phyloP scores from a whole-genome alignment of 495 filamentous ascomycete genomes.

The Penicillium angulare region DNA sequence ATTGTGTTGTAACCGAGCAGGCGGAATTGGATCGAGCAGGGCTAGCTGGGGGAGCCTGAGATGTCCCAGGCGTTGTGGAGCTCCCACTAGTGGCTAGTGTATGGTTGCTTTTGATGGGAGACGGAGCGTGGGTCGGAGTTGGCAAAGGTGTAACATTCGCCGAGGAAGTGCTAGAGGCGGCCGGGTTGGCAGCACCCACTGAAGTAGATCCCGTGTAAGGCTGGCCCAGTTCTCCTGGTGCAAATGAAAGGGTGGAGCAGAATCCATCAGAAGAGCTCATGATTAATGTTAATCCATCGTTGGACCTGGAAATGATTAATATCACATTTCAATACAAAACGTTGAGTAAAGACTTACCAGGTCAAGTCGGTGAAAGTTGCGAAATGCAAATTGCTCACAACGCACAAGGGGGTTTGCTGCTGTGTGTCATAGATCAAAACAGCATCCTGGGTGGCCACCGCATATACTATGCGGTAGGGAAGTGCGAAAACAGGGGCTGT shows the following conservation, averaged over 20 bases:
- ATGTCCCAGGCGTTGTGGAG: conserved; percentile 33
- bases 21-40: conserved; percentile 82
- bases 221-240: conserved; percentile 83
- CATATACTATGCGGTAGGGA: conserved; percentile 93
- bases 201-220: conserved; percentile 65
- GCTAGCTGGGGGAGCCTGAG: conserved; percentile 61
- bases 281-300: conserved; percentile 83
- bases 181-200: conserved; percentile 45
- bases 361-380: conserved; percentile 95
- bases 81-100: conserved; percentile 34
- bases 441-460: conserved; percentile 94
- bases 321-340: conserved; percentile 21
- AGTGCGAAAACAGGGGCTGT: conserved; percentile 70
- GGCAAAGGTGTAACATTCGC: conserved; percentile 62
- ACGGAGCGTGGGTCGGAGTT: conserved; percentile 64
- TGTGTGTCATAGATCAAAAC: conserved; percentile 98
- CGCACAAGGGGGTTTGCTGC: conserved; percentile 85
- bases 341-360: conserved; percentile 60
- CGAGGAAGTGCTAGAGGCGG: conserved; percentile 44
- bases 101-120: conserved; percentile 51
- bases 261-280: conserved; percentile 98
- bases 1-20: conserved; percentile 73
- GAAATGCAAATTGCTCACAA: conserved; percentile 95
- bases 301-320: conserved; percentile 64
- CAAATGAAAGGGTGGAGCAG: conserved; percentile 87